Evolutionary conservation across 2,329 filamentous ascomycete genomes (phyloP), one percentile per base, ranked within the genome.

Genomic region (Cladorrhinum sp.): DNA sequence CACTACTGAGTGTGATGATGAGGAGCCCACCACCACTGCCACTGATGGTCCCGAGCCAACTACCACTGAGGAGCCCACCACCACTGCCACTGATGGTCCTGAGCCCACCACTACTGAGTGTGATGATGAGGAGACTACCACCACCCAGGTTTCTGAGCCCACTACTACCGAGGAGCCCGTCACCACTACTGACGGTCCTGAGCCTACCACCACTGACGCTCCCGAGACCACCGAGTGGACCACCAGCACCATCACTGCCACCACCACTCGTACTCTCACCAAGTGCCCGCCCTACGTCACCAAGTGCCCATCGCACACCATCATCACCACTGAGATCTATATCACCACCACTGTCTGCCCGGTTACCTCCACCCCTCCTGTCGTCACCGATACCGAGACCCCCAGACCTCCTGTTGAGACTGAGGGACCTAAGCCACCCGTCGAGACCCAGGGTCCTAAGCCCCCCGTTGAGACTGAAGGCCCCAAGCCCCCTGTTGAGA

Each of bases 331-430:
- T 59, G 62, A 65, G 62, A 52, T 51, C 52, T 62, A 64, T 52
- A 55, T 66, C 49, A 63, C 63, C 62, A 66, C 64, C 58, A 68
- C 66, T 39, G 62, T 68, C 52, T 68, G 66, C 63, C 66, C 66
- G 21, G 65, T 68, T 33, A 64, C 65, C 33, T 59, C 62, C 36
- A 39, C 33, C 6, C 28, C 60, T 36, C 36, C 54, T 16, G 39
- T 57, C 23, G 24, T 28, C 18, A 57, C 54, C 53, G 53, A 49
- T 57, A 30, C 54, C 33, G 58, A 55, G 7, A 10, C 51, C 4
- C 57, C 61, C 12, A 20, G 21, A 33, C 42, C 23, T 24, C 21
- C 23, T 24, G 39, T 42, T 39, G 20, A 51, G 10, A 57, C 57
- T 36, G 53, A 48, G 21, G 18, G 57, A 5, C 57, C 61, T 5